Evolutionary conservation across 1,284 basidiomycete species (phyloP).

Genomic region (Cryptococcus deneoformans): DNA sequence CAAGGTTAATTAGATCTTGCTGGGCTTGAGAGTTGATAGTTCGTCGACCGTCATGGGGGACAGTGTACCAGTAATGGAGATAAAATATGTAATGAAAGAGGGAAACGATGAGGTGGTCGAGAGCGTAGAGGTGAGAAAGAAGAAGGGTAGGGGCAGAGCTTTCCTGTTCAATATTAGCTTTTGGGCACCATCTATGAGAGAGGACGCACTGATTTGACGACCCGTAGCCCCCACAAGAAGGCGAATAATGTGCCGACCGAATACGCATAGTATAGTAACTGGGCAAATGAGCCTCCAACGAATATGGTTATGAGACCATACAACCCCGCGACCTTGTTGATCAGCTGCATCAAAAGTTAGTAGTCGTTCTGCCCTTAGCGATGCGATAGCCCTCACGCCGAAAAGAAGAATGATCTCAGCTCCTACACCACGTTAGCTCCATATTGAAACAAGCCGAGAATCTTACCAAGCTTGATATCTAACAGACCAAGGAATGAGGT

Average conservation of each 20-base stretch:
- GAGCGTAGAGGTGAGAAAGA: slow-evolving; percentile 87
- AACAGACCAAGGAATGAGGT: slow-evolving; percentile 76
- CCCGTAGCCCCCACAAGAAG: slow-evolving; percentile 82
- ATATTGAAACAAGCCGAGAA: neutral
- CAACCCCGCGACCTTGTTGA: slow-evolving; percentile 98
- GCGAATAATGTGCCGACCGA: slow-evolving; percentile 77
- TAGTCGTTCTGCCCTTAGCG: neutral
- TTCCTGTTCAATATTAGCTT: slow-evolving; percentile 59
- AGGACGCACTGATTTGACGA: slow-evolving; percentile 69
- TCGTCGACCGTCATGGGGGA: slow-evolving; percentile 81
- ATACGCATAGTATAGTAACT: slow-evolving; percentile 91
- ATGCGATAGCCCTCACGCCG: slow-evolving; percentile 58
- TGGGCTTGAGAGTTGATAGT: slow-evolving; percentile 81
- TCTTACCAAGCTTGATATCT: slow-evolving; percentile 78
- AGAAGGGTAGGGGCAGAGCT: slow-evolving; percentile 76
- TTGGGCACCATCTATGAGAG: neutral
- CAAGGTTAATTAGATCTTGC: slow-evolving; percentile 64
- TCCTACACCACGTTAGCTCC: slow-evolving; percentile 32
- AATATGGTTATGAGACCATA: slow-evolving; percentile 93
- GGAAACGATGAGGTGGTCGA: slow-evolving; percentile 91
- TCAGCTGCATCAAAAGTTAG: slow-evolving; percentile 56
- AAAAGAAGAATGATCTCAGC: slow-evolving; percentile 82
- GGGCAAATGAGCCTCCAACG: slow-evolving; percentile 82
- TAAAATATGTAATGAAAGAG: slow-evolving; percentile 90
- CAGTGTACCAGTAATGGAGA: slow-evolving; percentile 83